phyloP scores from a whole-genome alignment of 495 filamentous ascomycete genomes.

The Podospora australis region DNA sequence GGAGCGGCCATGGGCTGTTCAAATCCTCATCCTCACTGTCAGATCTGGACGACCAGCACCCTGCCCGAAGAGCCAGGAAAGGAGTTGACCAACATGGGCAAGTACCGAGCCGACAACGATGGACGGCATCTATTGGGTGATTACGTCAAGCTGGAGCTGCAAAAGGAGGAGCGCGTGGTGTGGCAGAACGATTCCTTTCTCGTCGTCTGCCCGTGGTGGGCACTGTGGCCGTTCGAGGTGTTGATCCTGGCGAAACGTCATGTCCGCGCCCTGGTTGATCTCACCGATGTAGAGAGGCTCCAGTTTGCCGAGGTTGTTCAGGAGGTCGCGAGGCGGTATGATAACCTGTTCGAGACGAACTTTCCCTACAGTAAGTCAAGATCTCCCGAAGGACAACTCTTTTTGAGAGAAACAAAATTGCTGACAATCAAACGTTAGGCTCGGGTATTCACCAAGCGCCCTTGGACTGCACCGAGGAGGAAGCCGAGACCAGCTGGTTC shows the following conservation, averaged over 20 bases:
- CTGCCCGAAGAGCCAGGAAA: slow-evolving; percentile 80
- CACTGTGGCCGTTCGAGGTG: slow-evolving; percentile 92
- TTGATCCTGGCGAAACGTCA: slow-evolving; percentile 81
- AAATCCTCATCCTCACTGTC: slow-evolving; percentile 95
- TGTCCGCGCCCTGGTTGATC: slow-evolving; percentile 72
- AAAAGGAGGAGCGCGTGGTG: slow-evolving; percentile 77
- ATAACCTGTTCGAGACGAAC: slow-evolving; percentile 93
- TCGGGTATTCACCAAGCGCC: slow-evolving; percentile 93
- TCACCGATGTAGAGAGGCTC: slow-evolving; percentile 58
- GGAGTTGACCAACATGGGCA: slow-evolving; percentile 69
- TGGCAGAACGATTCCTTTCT: slow-evolving; percentile 79
- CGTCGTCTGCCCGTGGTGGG: slow-evolving; percentile 94
- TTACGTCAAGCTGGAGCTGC: slow-evolving; percentile 76
- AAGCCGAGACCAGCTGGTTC: slow-evolving; percentile 79
- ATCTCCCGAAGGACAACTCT: too few species aligned
- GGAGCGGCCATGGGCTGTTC: slow-evolving; percentile 97
- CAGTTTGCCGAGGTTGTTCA: slow-evolving; percentile 76
- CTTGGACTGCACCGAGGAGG: slow-evolving; percentile 73
- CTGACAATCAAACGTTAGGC: slow-evolving; percentile 25
- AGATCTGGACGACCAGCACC: slow-evolving; percentile 88
- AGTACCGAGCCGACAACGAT: slow-evolving; percentile 68
- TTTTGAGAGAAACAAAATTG: not conserved
- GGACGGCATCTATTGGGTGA: slow-evolving; percentile 74
- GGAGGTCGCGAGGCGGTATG: slow-evolving; percentile 83
- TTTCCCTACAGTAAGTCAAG: slow-evolving; percentile 88